These are phyloP conservation scores for Coemansia sp. DNA, from an alignment of 192 early-diverging fungal species.

Conservation along the genomic window DNA sequence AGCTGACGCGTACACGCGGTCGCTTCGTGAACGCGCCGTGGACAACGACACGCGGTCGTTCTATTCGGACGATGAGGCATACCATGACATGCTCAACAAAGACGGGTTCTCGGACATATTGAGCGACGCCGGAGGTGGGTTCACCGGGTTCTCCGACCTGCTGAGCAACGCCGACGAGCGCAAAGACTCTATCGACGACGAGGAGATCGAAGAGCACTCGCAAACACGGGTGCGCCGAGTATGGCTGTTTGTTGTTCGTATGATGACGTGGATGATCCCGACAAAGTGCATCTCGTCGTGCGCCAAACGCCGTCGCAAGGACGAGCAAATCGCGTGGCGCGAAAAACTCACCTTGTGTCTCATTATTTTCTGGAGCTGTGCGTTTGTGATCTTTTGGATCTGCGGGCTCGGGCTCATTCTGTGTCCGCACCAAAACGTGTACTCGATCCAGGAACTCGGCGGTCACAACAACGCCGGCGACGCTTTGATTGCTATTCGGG, in stretches of 20 bases:
- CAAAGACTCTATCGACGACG: constrained; percentile 36
- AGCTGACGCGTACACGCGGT: constrained; percentile 26
- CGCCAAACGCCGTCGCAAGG: constrained; percentile 71
- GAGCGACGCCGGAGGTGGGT: constrained; percentile 38
- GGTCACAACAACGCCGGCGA: constrained; percentile 56
- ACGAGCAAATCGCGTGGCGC: constrained; percentile 89
- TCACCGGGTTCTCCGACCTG: constrained; percentile 48
- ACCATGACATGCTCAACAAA: constrained; percentile 46
- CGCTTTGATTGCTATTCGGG: constrained; percentile 69
- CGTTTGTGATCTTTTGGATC: constrained; percentile 80
- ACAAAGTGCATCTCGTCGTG: constrained; percentile 60
- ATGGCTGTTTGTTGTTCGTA: constrained; percentile 79
- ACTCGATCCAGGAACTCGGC: constrained; percentile 63
- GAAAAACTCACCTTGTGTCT: constrained; percentile 91
- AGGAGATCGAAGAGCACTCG: constrained; percentile 40
- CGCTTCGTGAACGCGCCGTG: constrained; percentile 22
- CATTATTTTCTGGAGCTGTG: constrained; percentile 73
- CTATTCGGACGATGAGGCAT: constrained; percentile 53
- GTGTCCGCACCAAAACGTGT: constrained; percentile 73
- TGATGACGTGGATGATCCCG: constrained; percentile 69
- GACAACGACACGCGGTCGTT: constrained; percentile 53
- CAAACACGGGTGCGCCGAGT: constrained; percentile 61
- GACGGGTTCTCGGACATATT: constrained; percentile 43
- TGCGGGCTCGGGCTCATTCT: constrained; percentile 67
- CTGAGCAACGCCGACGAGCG: constrained; percentile 28